phyloP scores from a whole-genome alignment of 2,329 filamentous ascomycete genomes.

The Drechslerella coelobrocha region DNA sequence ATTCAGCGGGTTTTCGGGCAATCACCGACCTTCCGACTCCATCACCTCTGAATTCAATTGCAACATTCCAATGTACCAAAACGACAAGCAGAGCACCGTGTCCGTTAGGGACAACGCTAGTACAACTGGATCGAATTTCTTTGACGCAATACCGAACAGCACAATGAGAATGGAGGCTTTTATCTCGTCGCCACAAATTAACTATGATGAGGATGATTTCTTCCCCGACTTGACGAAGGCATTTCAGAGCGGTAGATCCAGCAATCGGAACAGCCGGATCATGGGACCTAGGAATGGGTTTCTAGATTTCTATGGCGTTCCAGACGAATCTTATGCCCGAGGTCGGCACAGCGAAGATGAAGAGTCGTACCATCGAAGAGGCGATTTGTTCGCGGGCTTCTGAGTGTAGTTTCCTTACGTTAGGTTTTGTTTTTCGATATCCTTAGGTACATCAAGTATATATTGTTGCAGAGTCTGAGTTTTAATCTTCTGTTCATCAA shows the following conservation, averaged over 20 bases:
- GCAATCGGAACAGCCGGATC: slow-evolving; percentile 52
- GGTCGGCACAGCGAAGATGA: slow-evolving; percentile 57
- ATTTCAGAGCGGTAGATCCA: slow-evolving; percentile 52
- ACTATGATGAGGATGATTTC: slow-evolving; percentile 53
- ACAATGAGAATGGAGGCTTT: slow-evolving; percentile 98
- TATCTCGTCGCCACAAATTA: slow-evolving; percentile 64
- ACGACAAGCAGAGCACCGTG: slow-evolving; percentile 45
- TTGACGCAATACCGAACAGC: slow-evolving; percentile 66
- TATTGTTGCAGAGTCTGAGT: not conserved
- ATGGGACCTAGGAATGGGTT: slow-evolving; percentile 50
- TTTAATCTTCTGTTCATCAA: slow-evolving; percentile 1
- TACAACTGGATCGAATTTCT: slow-evolving; percentile 53
- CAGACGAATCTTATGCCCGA: slow-evolving; percentile 56
- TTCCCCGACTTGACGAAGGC: slow-evolving; percentile 48
- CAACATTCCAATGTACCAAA: slow-evolving; percentile 40
- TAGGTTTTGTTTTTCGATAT: not conserved
- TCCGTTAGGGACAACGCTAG: slow-evolving; percentile 52
- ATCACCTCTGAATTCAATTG: slow-evolving; percentile 48
- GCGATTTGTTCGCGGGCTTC: slow-evolving; percentile 62
- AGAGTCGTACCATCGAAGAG: slow-evolving; percentile 57
- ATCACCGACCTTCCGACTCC: slow-evolving; percentile 32
- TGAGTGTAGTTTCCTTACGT: slow-evolving; percentile 52
- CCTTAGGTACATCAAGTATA: not conserved
- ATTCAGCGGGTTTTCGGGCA: slow-evolving; percentile 45
- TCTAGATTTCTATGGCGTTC: slow-evolving; percentile 52